Evolutionary conservation across 768 basidiomycete genomes (phyloP), one percentile per base, ranked within the genome.

Genomic region (Boletus fagicola): DNA sequence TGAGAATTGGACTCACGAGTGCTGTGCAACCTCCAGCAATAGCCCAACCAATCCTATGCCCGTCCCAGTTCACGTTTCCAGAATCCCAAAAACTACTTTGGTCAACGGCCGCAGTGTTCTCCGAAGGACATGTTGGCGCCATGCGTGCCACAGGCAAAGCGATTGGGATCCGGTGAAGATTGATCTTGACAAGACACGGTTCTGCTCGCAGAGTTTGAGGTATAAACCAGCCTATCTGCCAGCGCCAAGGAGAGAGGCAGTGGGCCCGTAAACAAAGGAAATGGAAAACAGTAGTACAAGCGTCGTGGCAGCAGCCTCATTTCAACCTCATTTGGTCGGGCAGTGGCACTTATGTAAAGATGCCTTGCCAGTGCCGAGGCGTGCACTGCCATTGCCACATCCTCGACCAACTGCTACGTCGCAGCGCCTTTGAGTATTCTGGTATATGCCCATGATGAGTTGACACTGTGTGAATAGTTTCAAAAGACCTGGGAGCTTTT

Each of bases 11-110:
- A 76, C 83, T 53, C 62, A 89, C 87, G 33, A 83, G 42, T 40
- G 72, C 68, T 3, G 88, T 73, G 62, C 83, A 86, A 16, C 75
- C 79, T 28, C 88, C 88, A 16, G 87, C 81, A 54, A 90, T 77
- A 11, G 85, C 78, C 88, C 88, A 90, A 49, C 88, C 88, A 68
- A 89, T 84, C 62, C 82, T 76, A 72, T 86, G 85, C 15, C 72
- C 63, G 59, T 83, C 79, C 86, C 85, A 88, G 64, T 85, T 75
- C 22, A 80, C 50, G 12, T 79, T 78, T 38, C 77, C 74, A 0
- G 75, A 61, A 63, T 74, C 73, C 88, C 87, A 90, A 67, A 90
- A 90, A 11, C 72, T 74, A 48, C 77, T 76, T 67, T 90, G 84
- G 70, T 90, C 87, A 26, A 82, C 65, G 1, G 57, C 68, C 26